Evolutionary conservation across 169 alveolate species (phyloP).

Genomic region (Plasmodium ovale): DNA sequence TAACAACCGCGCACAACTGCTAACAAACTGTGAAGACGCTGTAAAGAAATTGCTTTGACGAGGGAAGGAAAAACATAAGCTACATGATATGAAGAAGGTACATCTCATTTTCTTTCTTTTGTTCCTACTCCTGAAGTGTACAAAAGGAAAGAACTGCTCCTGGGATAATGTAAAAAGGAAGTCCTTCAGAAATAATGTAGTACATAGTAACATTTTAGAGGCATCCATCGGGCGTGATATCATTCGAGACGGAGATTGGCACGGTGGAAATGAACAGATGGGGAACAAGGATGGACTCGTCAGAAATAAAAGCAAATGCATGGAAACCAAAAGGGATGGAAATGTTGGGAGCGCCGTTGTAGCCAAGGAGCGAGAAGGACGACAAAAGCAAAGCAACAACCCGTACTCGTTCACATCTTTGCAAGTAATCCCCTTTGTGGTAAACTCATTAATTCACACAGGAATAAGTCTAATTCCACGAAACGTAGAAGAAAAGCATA

Average conservation of each 20-base stretch:
- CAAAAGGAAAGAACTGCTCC: background rate
- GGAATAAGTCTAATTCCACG: background rate
- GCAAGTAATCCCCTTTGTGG: slow-evolving; percentile 23
- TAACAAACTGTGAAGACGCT: no score
- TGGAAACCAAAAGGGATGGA: background rate
- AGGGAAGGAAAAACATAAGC: no score
- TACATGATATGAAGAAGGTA: slow-evolving; percentile 60
- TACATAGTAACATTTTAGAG: background rate
- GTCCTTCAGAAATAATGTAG: background rate
- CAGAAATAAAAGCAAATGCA: background rate
- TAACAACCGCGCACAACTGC: no score
- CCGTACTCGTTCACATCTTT: slow-evolving; percentile 34
- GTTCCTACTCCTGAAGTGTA: slow-evolving; percentile 2
- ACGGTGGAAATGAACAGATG: no score
- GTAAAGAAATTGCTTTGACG: no score
- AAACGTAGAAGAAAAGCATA: background rate
- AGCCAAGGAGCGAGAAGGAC: no score
- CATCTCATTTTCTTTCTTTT: slow-evolving; percentile 12
- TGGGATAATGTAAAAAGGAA: slow-evolving; percentile 3
- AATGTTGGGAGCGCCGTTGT: no score
- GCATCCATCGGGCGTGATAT: no score
- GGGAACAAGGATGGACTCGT: background rate
- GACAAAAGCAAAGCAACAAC: background rate
- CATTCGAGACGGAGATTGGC: no score
- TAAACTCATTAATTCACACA: slow-evolving; percentile 3